Conservation (phyloP, 805 yeast genomes). For the Zygoascus tannicola region DNA sequence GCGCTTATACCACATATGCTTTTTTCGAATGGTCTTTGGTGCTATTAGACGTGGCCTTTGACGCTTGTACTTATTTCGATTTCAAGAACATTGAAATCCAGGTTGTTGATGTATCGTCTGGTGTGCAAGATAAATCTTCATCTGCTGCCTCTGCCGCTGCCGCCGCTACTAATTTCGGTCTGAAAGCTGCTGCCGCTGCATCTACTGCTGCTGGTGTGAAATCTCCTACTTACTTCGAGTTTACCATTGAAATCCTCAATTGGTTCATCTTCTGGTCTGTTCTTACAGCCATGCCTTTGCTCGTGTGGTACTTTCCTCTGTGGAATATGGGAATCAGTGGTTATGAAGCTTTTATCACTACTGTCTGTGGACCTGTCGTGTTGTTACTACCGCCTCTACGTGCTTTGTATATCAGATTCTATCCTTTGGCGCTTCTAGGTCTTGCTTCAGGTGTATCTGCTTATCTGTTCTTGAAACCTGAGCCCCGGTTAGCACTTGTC, state of each 20-base stretch:
- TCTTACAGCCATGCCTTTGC: conserved; percentile 66
- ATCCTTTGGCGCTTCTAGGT: conserved; percentile 45
- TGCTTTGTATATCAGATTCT: conserved; percentile 33
- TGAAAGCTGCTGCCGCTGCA: not conserved
- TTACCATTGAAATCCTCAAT: conserved; percentile 38
- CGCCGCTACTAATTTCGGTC: conserved; percentile 1
- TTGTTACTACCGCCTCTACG: conserved; percentile 40
- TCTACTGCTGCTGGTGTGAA: conserved; percentile 9
- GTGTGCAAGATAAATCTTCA: conserved; percentile 8
- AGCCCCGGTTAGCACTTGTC: conserved; percentile 52
- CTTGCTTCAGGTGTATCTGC: conserved; percentile 69
- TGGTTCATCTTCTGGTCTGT: conserved; percentile 81
- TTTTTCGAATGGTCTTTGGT: conserved; percentile 91
- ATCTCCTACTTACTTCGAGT: conserved; percentile 24
- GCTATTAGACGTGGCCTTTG: conserved; percentile 74
- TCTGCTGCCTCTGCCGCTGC: conserved; percentile 8
- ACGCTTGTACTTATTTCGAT: conserved; percentile 66
- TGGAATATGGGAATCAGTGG: conserved; percentile 99
- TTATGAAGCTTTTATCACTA: conserved; percentile 63
- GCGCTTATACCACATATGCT: conserved; percentile 94
- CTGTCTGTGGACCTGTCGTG: conserved; percentile 47
- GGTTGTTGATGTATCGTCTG: conserved; percentile 25
- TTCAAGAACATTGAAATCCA: conserved; percentile 51
- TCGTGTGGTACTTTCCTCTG: conserved; percentile 94
- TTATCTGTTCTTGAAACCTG: conserved; percentile 59